Evolutionary conservation across 2,329 filamentous ascomycete genomes (phyloP).

Genomic region (Alternaria atra): DNA sequence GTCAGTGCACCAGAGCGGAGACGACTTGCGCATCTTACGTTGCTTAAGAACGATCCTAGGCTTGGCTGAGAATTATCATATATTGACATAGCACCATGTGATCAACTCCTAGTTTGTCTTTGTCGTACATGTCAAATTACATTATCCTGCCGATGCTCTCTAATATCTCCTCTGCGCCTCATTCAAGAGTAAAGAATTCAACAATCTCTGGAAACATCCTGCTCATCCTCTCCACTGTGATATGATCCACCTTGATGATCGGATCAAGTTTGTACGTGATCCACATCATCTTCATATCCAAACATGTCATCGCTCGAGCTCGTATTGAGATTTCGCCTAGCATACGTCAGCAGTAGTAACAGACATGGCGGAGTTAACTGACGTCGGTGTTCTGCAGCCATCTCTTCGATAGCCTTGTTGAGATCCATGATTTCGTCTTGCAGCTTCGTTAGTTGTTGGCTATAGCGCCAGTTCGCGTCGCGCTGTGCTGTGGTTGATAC

Average conservation of each 20-base stretch:
- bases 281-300: background rate
- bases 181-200: background rate
- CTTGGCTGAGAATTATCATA: background rate
- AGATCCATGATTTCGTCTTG: background rate
- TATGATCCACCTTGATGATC: background rate
- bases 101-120: background rate
- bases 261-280: background rate
- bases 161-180: background rate
- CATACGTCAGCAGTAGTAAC: background rate
- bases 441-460: background rate
- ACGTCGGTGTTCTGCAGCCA: background rate
- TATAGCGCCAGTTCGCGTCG: background rate
- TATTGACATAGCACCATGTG: background rate
- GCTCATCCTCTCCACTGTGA: background rate
- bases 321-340: background rate
- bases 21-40: background rate
- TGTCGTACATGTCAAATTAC: background rate
- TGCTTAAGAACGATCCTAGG: conserved; percentile 1
- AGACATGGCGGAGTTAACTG: background rate
- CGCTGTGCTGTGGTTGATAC: background rate
- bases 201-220: background rate
- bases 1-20: conserved; percentile 7
- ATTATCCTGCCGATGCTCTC: background rate
- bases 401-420: background rate
- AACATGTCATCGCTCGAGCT: conserved; percentile 1